A percentile compares a stretch with the other conserved stretches of the same genome.
Conservation (phyloP, 2,329 filamentous ascomycete genomes). For the Knoxdaviesia capensis region DNA sequence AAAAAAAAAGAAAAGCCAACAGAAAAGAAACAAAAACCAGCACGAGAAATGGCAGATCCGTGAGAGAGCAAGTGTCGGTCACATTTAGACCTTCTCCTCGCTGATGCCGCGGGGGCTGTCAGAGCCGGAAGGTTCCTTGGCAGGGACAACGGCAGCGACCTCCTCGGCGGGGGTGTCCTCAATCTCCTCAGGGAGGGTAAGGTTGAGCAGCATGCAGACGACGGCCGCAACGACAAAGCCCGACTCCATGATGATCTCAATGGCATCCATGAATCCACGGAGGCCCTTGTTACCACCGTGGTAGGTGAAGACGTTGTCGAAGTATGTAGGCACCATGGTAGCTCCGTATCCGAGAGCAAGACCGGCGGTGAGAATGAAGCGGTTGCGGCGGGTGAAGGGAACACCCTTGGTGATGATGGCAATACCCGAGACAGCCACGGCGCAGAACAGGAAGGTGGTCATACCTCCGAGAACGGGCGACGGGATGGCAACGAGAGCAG, state of each 20-base stretch:
- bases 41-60: too few species aligned
- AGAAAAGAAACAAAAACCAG: neutral
- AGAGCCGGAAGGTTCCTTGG: neutral
- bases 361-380: conserved; percentile 63
- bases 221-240: conserved; percentile 59
- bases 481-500: conserved; percentile 59
- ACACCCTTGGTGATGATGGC: conserved; percentile 51
- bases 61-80: too few species aligned
- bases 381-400: conserved; percentile 57
- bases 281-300: conserved; percentile 44
- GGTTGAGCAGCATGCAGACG: conserved; percentile 52
- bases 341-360: conserved; percentile 55
- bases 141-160: neutral
- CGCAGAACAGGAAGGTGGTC: conserved; percentile 64
- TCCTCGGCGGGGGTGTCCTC: conserved; percentile 26
- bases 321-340: conserved; percentile 47
- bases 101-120: neutral
- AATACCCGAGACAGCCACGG: conserved; percentile 59
- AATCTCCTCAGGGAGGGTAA: conserved; percentile 53
- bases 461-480: conserved; percentile 45
- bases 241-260: conserved; percentile 52
- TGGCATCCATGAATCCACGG: conserved; percentile 55
- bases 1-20: neutral
- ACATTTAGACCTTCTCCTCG: conserved; percentile 2
- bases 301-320: conserved; percentile 54